These are phyloP conservation scores for Chaetoscypha palmicola DNA, from an alignment of 2,329 filamentous ascomycete species.

Conservation along the genomic window DNA sequence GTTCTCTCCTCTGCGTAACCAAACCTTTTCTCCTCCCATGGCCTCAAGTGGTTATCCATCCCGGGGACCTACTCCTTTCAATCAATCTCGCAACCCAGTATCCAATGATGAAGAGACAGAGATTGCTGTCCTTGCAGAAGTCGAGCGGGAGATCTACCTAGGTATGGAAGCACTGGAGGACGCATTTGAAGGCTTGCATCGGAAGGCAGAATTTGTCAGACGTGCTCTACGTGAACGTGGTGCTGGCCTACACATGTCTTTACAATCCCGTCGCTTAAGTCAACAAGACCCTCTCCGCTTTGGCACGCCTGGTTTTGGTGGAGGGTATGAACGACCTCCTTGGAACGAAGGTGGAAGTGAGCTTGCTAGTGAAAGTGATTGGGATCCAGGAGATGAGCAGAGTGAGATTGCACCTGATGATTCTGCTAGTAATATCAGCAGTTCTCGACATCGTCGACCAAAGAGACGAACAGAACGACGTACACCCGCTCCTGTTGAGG, in stretches of 20 bases:
- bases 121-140: slow-evolving; percentile 80
- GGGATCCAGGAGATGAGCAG: slow-evolving; percentile 38
- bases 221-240: slow-evolving; percentile 73
- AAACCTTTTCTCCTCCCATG: slow-evolving; percentile 27
- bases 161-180: slow-evolving; percentile 95
- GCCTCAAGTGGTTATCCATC: slow-evolving; percentile 32
- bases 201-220: slow-evolving; percentile 73
- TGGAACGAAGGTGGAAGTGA: slow-evolving; percentile 34
- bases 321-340: slow-evolving; percentile 28
- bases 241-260: slow-evolving; percentile 53
- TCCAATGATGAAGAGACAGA: slow-evolving; percentile 92
- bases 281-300: slow-evolving; percentile 34
- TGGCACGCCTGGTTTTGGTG: slow-evolving; percentile 33
- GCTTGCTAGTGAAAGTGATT: slow-evolving; percentile 38
- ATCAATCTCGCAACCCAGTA: slow-evolving; percentile 52
- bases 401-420: slow-evolving; percentile 68
- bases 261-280: slow-evolving; percentile 24
- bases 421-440: slow-evolving; percentile 73
- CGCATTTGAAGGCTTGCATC: slow-evolving; percentile 86
- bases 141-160: slow-evolving; percentile 86
- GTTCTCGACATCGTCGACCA: slow-evolving; percentile 58
- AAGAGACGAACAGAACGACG: slow-evolving; percentile 62
- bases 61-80: slow-evolving; percentile 50
- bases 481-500: slow-evolving; percentile 66
- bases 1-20: slow-evolving; percentile 26